Evolutionary conservation across 2,329 filamentous ascomycete genomes (phyloP), one percentile per base, ranked within the genome.

Genomic region (Ambrosiella cleistominuta): DNA sequence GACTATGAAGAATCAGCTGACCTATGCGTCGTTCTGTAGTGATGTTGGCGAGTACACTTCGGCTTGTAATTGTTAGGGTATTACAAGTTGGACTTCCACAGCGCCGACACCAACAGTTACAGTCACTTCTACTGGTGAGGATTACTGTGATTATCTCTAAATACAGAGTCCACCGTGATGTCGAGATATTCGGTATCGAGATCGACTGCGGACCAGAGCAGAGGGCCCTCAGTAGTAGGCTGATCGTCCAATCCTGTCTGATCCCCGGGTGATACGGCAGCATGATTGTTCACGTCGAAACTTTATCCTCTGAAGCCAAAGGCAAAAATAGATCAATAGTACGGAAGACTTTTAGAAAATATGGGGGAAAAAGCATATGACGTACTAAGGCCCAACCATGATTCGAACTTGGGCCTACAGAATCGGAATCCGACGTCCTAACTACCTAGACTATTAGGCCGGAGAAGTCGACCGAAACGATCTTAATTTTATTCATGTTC

Each of bases 41-140:
- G 64, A 65, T 57, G 61, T 65, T 47, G 63, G 63, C 38, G 64
- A 65, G 52, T 74, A 72, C 66, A 66, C 70, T 38, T 70, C 71
- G 42, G 72, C 69, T 57, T 75, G 72, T 69, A 66, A 66, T 56
- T 74, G 72, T 70, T 75, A 68, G 66, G 71, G 72, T 54, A 67
- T 74, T 65, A 73, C 71, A 44, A 67, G 66, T 42, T 61, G 64
- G 35, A 66, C 69, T 51, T 68, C 66, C 59, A 73, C 71, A 9
- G 71, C 68, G 57, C 63, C 70, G 36, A 64, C 62, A 40, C 68
- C 71, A 27, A 74, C 71, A 60, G 65, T 67, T 40, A 73, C 71
- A 7, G 65, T 67, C 57, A 73, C 71, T 37, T 68, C 72, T 58
- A 74, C 71, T 60, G 68, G 67, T 60, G 70, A 11, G 7, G 7